phyloP scores from a whole-genome alignment of 805 yeast species.

The Wickerhamiella alocasiicola region DNA sequence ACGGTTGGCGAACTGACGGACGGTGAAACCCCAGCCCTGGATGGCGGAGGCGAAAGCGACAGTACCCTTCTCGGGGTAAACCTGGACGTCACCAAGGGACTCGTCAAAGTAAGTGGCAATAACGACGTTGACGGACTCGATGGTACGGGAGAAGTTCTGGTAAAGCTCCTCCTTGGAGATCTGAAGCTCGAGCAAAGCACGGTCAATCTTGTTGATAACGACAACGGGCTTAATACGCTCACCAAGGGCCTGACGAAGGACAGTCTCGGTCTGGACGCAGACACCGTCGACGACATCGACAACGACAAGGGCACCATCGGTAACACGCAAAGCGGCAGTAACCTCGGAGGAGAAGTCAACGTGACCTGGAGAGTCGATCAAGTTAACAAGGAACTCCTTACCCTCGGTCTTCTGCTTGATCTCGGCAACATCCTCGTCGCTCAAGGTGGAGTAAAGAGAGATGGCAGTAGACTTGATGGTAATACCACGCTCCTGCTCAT shows the following conservation, averaged over 20 bases:
- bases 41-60: slow-evolving; percentile 99
- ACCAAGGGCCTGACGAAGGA: slow-evolving; percentile 96
- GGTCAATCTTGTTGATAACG: slow-evolving; percentile 97
- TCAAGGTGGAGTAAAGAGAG: slow-evolving; percentile 82
- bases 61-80: slow-evolving; percentile 97
- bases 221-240: slow-evolving; percentile 99
- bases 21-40: slow-evolving; percentile 99
- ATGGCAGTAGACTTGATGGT: slow-evolving; percentile 98
- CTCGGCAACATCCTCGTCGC: slow-evolving; percentile 71
- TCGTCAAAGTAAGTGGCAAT: slow-evolving; percentile 89
- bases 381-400: slow-evolving; percentile 89
- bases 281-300: slow-evolving; percentile 99
- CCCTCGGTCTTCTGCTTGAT: slow-evolving; percentile 88
- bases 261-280: slow-evolving; percentile 99
- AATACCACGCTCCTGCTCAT: slow-evolving; percentile 99
- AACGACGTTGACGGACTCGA: slow-evolving; percentile 98
- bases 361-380: slow-evolving; percentile 99
- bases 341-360: slow-evolving; percentile 99
- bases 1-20: slow-evolving; percentile 96
- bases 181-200: slow-evolving; percentile 98
- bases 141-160: slow-evolving; percentile 97
- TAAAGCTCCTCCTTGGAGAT: slow-evolving; percentile 97
- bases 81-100: slow-evolving; percentile 90
- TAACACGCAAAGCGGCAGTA: slow-evolving; percentile 98
- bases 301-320: slow-evolving; percentile 99